Evolutionary conservation across 2,329 filamentous ascomycete genomes (phyloP), one percentile per base, ranked within the genome.

Genomic region (Claviceps digitariae): DNA sequence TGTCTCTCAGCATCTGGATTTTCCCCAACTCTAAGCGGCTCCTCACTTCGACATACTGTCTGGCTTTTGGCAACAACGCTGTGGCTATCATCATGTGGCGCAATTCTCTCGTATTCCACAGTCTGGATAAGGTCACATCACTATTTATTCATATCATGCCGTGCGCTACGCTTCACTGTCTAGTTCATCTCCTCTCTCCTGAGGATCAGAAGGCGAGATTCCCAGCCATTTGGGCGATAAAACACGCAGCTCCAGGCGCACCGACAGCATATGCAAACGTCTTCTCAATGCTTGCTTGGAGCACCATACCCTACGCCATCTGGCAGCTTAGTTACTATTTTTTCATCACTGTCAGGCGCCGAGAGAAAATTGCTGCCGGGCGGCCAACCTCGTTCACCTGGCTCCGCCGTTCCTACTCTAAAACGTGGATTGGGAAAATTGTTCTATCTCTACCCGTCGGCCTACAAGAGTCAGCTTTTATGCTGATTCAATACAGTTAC

Each of bases 71-170:
- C 57, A 98, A 98, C 70, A 98, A 98, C 65, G 93, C 93, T 21
- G 83, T 96, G 48, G 93, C 93, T 13, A 97, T 98, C 67, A 90
- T 93, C 65, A 93, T 98, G 90, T 98, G 93, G 93, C 83, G 93
- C 58, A 98, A 98, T 68, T 96, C 90, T 34, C 80, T 98, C 64
- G 93, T 98, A 48, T 98, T 98, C 68, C 93, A 98, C 74, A 95
- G 89, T 65, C 83, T 98, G 70, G 93, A 98, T 76, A 98, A 98
- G 70, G 90, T 97, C 56, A 94, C 90, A 13, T 93, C 88, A 66
- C 77, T 98, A n/a, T 98, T 98, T 72, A 96, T 98, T 61, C 93
- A 98, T 69, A 95, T 98, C 63, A 98, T 98, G 91, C 93, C 93
- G 1, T 95, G 90, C 59, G 91, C 87, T 6, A 88, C 90, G 1